phyloP scores from a whole-genome alignment of 805 yeast genomes.

The Nakazawaea sp. region DNA sequence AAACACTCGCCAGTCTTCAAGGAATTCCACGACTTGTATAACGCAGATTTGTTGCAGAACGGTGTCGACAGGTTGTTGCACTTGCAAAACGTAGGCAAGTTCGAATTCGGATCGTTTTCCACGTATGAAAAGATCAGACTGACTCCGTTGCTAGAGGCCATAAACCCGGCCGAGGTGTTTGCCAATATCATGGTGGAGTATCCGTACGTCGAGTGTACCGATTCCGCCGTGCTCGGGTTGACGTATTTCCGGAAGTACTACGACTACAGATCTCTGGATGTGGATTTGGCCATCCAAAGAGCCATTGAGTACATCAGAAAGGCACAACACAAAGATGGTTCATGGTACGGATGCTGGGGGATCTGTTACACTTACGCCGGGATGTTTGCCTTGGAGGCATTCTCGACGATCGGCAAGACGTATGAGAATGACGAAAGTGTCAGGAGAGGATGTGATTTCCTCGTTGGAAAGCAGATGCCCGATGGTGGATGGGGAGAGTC shows the following conservation, averaged over 20 bases:
- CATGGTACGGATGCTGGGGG: conserved; percentile 99
- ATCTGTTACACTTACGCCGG: conserved; percentile 92
- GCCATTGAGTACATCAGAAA: conserved; percentile 69
- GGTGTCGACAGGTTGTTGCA: conserved; percentile 73
- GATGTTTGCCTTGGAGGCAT: conserved; percentile 96
- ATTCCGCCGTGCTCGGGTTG: conserved; percentile 86
- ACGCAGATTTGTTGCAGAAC: conserved; percentile 45
- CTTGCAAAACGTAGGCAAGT: conserved; percentile 72
- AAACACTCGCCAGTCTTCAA: conserved; percentile 50
- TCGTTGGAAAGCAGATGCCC: conserved; percentile 61
- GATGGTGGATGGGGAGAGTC: conserved; percentile 99
- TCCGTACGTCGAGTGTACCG: conserved; percentile 98
- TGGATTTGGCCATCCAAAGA: conserved; percentile 58
- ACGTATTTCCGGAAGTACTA: conserved; percentile 66
- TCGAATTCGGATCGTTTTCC: conserved; percentile 87
- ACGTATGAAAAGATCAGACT: conserved; percentile 86
- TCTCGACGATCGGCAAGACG: conserved; percentile 57
- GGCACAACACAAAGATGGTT: conserved; percentile 74
- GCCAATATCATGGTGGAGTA: conserved; percentile 98
- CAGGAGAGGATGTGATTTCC: conserved; percentile 75
- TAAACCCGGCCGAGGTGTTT: conserved; percentile 97
- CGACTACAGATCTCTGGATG: conserved; percentile 59
- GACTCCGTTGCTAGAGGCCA: conserved; percentile 61
- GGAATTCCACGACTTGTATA: conserved; percentile 33
- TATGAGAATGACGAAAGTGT: conserved; percentile 61